Evolutionary conservation across 306 rosid species (phyloP), one percentile per base, ranked within the genome.

Genomic region (Trifolium fragiferum): DNA sequence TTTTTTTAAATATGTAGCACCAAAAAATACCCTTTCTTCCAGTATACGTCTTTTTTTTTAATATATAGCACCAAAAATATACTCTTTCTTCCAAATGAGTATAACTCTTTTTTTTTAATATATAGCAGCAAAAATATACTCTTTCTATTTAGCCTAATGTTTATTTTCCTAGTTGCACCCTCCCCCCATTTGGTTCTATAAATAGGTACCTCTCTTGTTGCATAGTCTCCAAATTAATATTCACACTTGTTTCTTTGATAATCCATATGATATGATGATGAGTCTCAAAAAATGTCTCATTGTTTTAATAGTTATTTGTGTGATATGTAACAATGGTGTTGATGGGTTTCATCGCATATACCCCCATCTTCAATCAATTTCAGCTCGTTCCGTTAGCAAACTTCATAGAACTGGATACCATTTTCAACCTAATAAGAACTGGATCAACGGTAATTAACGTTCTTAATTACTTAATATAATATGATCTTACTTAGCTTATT

Each of bases 381-480:
- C 75, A 37, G 82, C 73, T 8, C 62, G 12, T 8, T 15, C 47
- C 1, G 75, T 82, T 6, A 74, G 37, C 4, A 82, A 70, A 33
- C 30, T 76, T 10, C 87, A 86, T 69, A 84, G 96, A 81, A 86
- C 97, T 69, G 87, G 80, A 2, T 94, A 41, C 64, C 98, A 94
- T 60, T 94, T 91, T 75, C 98, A 88, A 60, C 97, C 98, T 68
- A 87, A 44, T 25, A 78, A 67, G 3, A 75, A 94, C 69, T 94
- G 97, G 97, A 89, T 91, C 8, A 94, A 94, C 69, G 97, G 98
- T 93, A 44, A 66, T 66, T 66, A 79, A 67, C 25, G 21, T 62
- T 61, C 9, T 9, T 35, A 21, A 32, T 72, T 27, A 25, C 2
- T 16, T n/a, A 0, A 23, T 75, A 23, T 75, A 57, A 57, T 64